phyloP scores from a whole-genome alignment of 495 filamentous ascomycete species.

The Darksidea phi region DNA sequence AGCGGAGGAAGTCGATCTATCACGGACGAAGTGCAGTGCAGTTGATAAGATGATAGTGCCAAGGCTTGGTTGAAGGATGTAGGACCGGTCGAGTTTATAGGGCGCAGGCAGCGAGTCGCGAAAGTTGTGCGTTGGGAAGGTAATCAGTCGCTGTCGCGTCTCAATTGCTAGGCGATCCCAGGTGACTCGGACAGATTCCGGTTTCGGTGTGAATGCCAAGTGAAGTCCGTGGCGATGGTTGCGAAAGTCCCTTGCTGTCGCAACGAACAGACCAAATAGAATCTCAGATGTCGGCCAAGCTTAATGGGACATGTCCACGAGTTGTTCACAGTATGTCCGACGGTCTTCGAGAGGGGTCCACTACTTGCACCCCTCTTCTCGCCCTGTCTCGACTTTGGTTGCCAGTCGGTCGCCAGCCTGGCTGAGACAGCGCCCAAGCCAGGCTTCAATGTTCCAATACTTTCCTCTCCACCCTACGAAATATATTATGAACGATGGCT shows the following conservation, averaged over 20 bases:
- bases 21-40: neutral
- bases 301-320: slow-evolving; percentile 24
- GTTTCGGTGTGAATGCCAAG: neutral
- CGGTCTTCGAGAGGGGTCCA: neutral
- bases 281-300: slow-evolving; percentile 17
- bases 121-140: neutral
- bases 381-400: neutral
- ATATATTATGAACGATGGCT: neutral
- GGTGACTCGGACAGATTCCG: neutral
- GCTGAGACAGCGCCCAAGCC: slow-evolving; percentile 14
- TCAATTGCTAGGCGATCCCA: neutral
- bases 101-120: neutral
- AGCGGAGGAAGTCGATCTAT: neutral
- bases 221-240: neutral
- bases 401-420: neutral
- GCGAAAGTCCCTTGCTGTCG: too few relatives aligned
- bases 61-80: too few relatives aligned
- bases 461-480: neutral
- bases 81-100: neutral
- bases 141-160: neutral
- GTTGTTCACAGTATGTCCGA: neutral
- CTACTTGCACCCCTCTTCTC: neutral
- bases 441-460: slow-evolving; percentile 1
- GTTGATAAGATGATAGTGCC: neutral
- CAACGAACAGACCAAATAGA: neutral